A percentile compares a stretch with the other conserved stretches of the same genome.
Conservation (phyloP, 2,329 filamentous ascomycete genomes). For the Diplocarpon mali region DNA sequence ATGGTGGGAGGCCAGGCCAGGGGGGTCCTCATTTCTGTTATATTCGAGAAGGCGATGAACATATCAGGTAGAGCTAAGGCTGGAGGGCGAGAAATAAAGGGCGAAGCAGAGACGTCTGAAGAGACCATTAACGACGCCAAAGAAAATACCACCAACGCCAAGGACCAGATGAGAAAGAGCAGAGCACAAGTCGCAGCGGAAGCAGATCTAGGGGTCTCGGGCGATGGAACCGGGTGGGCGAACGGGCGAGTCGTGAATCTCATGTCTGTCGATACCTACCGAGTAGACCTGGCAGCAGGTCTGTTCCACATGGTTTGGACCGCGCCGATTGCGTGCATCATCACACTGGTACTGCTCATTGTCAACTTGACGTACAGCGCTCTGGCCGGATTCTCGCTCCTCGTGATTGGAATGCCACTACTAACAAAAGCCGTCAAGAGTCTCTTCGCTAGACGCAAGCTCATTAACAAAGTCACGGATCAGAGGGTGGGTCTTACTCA, state of each 20-base stretch:
- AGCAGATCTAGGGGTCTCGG: conserved; percentile 39
- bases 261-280: conserved; percentile 93
- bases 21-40: conserved; percentile 70
- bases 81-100: conserved; percentile 48
- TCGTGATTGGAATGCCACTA: conserved; percentile 67
- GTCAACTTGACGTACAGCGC: conserved; percentile 87
- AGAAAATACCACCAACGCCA: conserved; percentile 29
- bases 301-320: conserved; percentile 92
- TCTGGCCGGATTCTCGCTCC: conserved; percentile 73
- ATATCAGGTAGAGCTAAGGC: conserved; percentile 82
- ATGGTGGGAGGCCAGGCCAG: conserved; percentile 77
- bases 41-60: conserved; percentile 88
- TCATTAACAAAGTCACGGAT: conserved; percentile 90
- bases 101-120: conserved; percentile 30
- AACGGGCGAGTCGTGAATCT: conserved; percentile 87
- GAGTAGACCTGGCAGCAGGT: conserved; percentile 77
- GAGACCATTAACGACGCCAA: conserved; percentile 34
- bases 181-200: conserved; percentile 31
- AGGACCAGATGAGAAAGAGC: conserved; percentile 34
- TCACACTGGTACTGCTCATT: conserved; percentile 70
- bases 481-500: conserved; percentile 84
- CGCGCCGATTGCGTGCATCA: conserved; percentile 63
- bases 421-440: conserved; percentile 67
- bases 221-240: conserved; percentile 74
- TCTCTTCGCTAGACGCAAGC: conserved; percentile 62